Conservation (phyloP, 257 asterid genomes). For the Oldenlandia corymbosa region DNA sequence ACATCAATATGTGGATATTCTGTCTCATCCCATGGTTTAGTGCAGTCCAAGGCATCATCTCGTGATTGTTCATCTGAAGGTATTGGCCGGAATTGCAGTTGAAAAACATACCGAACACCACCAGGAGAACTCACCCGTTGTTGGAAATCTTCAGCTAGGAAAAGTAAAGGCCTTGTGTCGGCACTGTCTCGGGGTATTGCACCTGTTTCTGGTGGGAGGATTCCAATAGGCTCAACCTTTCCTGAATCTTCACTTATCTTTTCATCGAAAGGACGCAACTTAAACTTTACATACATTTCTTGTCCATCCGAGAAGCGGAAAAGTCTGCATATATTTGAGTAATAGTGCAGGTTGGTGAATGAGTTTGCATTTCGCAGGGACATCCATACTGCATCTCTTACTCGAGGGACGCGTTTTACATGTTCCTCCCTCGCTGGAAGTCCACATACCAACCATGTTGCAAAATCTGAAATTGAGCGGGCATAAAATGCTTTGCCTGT, state of each 20-base stretch:
- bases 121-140: constrained; percentile 50
- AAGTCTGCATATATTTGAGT: constrained; percentile 78
- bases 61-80: constrained; percentile 46
- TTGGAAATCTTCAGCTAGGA: constrained; percentile 72
- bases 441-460: constrained; percentile 83
- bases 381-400: constrained; percentile 79
- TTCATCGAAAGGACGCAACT: constrained; percentile 62
- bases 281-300: constrained; percentile 79
- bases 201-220: constrained; percentile 91
- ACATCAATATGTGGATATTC: constrained; percentile 54
- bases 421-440: constrained; percentile 72
- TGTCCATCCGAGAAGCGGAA: constrained; percentile 64
- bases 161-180: constrained; percentile 64
- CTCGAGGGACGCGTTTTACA: constrained; percentile 59
- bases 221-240: constrained; percentile 64
- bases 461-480: constrained; percentile 66
- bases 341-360: constrained; percentile 57
- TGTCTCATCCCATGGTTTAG: constrained; percentile 69
- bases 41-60: constrained; percentile 68
- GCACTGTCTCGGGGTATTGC: constrained; percentile 61
- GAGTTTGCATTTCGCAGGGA: constrained; percentile 62
- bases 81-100: constrained; percentile 52
- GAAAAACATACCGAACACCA: constrained; percentile 65
- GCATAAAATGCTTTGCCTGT: constrained; percentile 84
- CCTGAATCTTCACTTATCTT: constrained; percentile 54